phyloP scores from a whole-genome alignment of 768 basidiomycete genomes.

The Nidularia sp. region DNA sequence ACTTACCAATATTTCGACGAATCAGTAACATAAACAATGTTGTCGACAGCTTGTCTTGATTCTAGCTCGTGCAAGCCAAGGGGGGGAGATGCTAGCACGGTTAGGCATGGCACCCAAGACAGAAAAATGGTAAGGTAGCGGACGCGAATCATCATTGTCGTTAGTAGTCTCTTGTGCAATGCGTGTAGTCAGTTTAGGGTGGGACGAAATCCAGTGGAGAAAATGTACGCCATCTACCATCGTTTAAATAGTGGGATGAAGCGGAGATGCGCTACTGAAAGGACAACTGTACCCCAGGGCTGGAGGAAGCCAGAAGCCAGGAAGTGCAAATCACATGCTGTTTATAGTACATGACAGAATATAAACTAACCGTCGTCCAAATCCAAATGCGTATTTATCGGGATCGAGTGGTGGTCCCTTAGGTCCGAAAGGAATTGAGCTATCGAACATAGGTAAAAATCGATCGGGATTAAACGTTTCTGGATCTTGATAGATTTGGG shows the following conservation, averaged over 20 bases:
- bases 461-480: slow-evolving; percentile 20
- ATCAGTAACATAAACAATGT: slow-evolving; percentile 47
- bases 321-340: no score
- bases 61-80: slow-evolving; percentile 9
- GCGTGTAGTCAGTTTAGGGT: no score
- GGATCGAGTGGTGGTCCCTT: slow-evolving; percentile 13
- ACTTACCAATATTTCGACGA: slow-evolving; percentile 41
- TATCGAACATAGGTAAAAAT: slow-evolving; percentile 18
- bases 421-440: slow-evolving; percentile 11
- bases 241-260: no score
- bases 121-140: not conserved
- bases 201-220: no score
- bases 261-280: no score
- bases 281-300: no score
- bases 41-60: slow-evolving; percentile 32
- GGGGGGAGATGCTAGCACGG: slow-evolving; percentile 8
- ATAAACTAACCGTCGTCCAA: slow-evolving; percentile 16
- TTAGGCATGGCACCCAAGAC: not conserved
- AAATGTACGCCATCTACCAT: no score
- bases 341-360: not conserved
- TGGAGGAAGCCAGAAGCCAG: no score
- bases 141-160: no score
- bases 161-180: no score
- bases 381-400: slow-evolving; percentile 18
- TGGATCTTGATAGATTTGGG: not conserved